Conservation (phyloP, 495 filamentous ascomycete genomes). For the Penicillium riverlandense region DNA sequence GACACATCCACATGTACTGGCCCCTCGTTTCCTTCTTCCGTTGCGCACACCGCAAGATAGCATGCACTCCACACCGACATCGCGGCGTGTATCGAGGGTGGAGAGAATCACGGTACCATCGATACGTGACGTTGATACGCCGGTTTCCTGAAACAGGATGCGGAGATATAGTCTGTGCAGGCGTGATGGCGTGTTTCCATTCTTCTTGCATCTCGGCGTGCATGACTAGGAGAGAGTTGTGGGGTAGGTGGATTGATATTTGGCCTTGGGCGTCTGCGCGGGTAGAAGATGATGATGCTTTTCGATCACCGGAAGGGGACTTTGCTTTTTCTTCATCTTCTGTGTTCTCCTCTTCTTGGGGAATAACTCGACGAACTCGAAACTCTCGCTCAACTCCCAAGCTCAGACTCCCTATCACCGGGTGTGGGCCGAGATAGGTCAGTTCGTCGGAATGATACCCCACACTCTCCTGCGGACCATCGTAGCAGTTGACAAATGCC, state of each 20-base stretch:
- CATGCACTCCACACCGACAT: conserved; percentile 61
- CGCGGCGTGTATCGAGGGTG: conserved; percentile 56
- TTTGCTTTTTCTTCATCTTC: conserved; percentile 6
- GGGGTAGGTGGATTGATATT: conserved; percentile 84
- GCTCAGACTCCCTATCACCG: conserved; percentile 84
- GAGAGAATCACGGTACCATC: conserved; percentile 69
- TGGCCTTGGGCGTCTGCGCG: conserved; percentile 64
- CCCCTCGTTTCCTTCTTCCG: conserved; percentile 66
- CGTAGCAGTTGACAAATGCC: conserved; percentile 90
- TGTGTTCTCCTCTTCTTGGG: conserved; percentile 41
- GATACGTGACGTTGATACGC: conserved; percentile 91
- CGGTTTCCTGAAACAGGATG: conserved; percentile 74
- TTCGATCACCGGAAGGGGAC: neutral
- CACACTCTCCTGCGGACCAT: conserved; percentile 69
- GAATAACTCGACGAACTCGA: conserved; percentile 66
- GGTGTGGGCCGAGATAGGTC: conserved; percentile 83
- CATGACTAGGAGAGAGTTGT: conserved; percentile 92
- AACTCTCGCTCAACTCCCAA: conserved; percentile 89
- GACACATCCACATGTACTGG: conserved; percentile 92
- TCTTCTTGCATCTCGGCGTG: conserved; percentile 71
- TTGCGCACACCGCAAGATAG: conserved; percentile 73
- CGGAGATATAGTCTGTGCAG: conserved; percentile 65
- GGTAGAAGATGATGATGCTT: conserved; percentile 14
- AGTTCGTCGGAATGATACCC: conserved; percentile 90
- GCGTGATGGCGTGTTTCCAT: conserved; percentile 59